phyloP scores from a whole-genome alignment of 805 yeast genomes.

The Schwanniomyces pseudopolymorphus region DNA sequence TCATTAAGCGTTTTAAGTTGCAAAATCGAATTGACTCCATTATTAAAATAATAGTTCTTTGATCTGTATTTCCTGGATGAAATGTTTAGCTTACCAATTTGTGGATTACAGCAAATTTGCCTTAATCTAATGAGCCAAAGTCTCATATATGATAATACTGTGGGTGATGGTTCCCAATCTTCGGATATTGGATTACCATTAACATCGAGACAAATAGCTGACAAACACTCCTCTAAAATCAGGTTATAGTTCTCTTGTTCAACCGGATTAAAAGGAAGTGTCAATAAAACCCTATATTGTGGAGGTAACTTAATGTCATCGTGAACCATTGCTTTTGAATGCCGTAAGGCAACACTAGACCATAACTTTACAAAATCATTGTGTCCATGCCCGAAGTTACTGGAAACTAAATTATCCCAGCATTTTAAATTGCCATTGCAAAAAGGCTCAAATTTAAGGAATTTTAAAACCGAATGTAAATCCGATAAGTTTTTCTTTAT shows the following conservation, averaged over 20 bases:
- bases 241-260: constrained; percentile 83
- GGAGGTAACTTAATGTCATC: constrained; percentile 76
- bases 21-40: constrained; percentile 18
- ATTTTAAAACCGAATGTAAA: constrained; percentile 67
- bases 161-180: constrained; percentile 48
- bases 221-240: constrained; percentile 57
- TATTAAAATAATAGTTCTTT: constrained; percentile 11
- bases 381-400: constrained; percentile 10
- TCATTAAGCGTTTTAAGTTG: constrained; percentile 54
- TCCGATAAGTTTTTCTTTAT: constrained; percentile 67
- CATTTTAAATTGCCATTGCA: constrained; percentile 39
- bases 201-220: constrained; percentile 54
- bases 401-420: constrained; percentile 36
- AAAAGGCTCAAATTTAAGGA: constrained; percentile 69
- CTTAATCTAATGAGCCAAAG: constrained; percentile 70
- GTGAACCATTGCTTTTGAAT: constrained; percentile 80
- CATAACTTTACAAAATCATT: constrained; percentile 48
- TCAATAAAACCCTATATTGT: constrained; percentile 67
- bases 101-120: constrained; percentile 83
- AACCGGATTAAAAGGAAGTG: constrained; percentile 74
- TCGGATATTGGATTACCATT: constrained; percentile 49
- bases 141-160: constrained; percentile 50
- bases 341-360: constrained; percentile 61
- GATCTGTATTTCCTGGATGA: constrained; percentile 22
- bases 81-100: constrained; percentile 35